These are phyloP conservation scores for Cercospora berteroae DNA, from an alignment of 2,329 filamentous ascomycete genomes.

Conservation along the genomic window DNA sequence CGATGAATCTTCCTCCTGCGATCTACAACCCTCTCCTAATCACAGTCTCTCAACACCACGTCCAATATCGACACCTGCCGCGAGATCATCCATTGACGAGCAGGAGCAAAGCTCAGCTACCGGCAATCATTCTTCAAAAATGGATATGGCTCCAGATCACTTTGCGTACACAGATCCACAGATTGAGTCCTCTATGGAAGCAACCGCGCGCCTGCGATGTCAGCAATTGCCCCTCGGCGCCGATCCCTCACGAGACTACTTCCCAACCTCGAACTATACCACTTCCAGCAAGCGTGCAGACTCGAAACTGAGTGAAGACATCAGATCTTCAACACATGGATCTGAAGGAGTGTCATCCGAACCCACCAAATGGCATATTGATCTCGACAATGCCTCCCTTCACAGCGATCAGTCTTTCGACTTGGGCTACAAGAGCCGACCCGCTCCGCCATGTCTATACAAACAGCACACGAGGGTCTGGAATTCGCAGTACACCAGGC, in stretches of 20 bases:
- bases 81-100: not conserved
- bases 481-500: slow-evolving; percentile 27
- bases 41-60: not conserved
- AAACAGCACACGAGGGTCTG: slow-evolving; percentile 23
- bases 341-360: not conserved
- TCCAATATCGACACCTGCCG: not conserved
- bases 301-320: not conserved
- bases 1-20: not conserved
- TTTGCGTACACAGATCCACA: slow-evolving; percentile 10
- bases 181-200: slow-evolving; percentile 9
- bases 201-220: not conserved
- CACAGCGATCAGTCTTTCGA: slow-evolving; percentile 14
- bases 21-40: not conserved
- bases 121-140: not conserved
- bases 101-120: not conserved
- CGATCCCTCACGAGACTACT: not conserved
- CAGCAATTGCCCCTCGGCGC: not conserved
- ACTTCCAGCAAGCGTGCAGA: not conserved
- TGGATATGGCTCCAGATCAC: slow-evolving; percentile 7
- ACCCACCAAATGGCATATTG: not conserved
- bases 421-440: slow-evolving; percentile 21
- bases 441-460: slow-evolving; percentile 18
- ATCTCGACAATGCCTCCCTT: not conserved
- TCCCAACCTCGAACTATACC: not conserved
- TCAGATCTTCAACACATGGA: not conserved